phyloP scores from a whole-genome alignment of 2,329 filamentous ascomycete species.

The Drechslerella coelobrocha region DNA sequence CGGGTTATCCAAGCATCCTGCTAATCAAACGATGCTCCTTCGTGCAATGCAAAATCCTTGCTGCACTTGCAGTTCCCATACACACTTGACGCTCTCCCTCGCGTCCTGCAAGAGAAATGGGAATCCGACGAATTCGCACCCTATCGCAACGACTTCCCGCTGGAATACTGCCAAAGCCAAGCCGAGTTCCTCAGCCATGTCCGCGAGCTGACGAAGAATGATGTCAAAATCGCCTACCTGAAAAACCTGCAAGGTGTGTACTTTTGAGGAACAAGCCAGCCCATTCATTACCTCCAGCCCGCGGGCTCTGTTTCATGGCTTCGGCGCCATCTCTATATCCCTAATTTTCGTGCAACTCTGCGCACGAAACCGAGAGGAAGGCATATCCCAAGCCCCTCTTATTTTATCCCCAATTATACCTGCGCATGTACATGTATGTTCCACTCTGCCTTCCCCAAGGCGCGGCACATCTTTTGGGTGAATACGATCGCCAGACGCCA shows the following conservation, averaged over 20 bases:
- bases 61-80: constrained; percentile 73
- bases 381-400: not conserved
- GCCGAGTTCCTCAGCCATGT: constrained; percentile 71
- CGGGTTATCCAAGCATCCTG: constrained; percentile 36
- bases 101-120: constrained; percentile 72
- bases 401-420: not conserved
- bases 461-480: not conserved
- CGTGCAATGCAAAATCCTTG: constrained; percentile 50
- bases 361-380: constrained; percentile 2
- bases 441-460: not conserved
- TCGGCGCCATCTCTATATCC: not conserved
- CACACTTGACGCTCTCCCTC: constrained; percentile 71
- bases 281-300: constrained; percentile 20
- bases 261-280: too few species aligned
- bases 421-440: not conserved
- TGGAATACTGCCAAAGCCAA: constrained; percentile 67
- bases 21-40: not conserved
- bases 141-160: constrained; percentile 75
- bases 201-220: constrained; percentile 71
- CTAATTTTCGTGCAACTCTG: not conserved
- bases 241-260: constrained; percentile 73
- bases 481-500: not conserved
- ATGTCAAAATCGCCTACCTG: constrained; percentile 77
- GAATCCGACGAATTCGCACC: constrained; percentile 68
- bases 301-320: constrained; percentile 8